Conservation (phyloP, 352 stramenopile genomes). For the Globisporangium abappressorium region DNA sequence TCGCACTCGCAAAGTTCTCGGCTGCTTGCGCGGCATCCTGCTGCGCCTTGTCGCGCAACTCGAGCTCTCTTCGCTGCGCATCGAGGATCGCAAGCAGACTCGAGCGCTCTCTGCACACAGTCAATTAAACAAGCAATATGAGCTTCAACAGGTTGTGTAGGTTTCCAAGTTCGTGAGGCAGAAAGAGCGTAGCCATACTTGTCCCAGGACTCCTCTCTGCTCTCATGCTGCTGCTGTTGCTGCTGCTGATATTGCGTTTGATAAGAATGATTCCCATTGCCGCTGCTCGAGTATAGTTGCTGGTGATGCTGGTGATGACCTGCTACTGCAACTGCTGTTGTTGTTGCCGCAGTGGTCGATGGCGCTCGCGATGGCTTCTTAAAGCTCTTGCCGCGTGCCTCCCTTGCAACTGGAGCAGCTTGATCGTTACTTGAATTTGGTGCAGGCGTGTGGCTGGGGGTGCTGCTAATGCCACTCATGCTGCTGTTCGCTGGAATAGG, state of each 20-base stretch:
- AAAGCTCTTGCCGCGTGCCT: not conserved
- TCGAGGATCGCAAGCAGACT: conserved; percentile 65
- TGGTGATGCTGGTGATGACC: not conserved
- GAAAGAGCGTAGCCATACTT: conserved; percentile 18
- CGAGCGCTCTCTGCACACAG: conserved; percentile 36
- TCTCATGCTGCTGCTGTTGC: conserved; percentile 17
- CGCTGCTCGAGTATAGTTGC: not conserved
- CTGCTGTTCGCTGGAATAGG: conserved; percentile 3
- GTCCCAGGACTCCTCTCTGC: conserved; percentile 38
- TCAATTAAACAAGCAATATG: too few relatives aligned
- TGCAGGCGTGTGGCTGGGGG: not conserved
- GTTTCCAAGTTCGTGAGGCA: too few relatives aligned
- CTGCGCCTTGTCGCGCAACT: conserved; percentile 47
- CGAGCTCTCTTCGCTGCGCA: conserved; percentile 53
- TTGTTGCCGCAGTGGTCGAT: not conserved
- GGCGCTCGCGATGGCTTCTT: conserved; percentile 1
- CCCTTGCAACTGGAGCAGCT: not conserved
- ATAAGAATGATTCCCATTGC: not conserved
- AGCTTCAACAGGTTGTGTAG: too few relatives aligned
- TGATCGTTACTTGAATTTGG: not conserved
- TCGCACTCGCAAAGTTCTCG: conserved; percentile 49
- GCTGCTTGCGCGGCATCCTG: conserved; percentile 49
- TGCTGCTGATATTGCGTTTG: conserved; percentile 8
- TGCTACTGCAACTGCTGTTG: not conserved
- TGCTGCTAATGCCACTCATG: not conserved